Conservation (phyloP, 2,329 filamentous ascomycete genomes). For the Xylaria hypoxylon region DNA sequence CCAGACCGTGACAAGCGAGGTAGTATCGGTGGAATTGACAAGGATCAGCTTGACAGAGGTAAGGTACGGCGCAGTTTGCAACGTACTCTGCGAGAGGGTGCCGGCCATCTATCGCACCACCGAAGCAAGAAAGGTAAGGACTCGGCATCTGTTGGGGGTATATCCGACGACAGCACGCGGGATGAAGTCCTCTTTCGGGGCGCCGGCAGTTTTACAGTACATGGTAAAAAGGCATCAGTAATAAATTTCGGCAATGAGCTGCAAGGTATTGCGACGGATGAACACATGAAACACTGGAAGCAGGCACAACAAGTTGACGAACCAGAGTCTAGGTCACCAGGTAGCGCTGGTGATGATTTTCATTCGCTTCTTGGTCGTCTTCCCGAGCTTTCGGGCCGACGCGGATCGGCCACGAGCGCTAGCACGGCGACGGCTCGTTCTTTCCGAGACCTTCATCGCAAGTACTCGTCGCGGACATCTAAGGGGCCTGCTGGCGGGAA, state of each 20-base stretch:
- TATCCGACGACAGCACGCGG: constrained; percentile 63
- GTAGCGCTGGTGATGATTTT: constrained; percentile 62
- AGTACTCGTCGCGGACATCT: constrained; percentile 65
- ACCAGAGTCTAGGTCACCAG: constrained; percentile 51
- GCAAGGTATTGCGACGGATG: constrained; percentile 79
- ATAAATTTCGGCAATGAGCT: constrained; percentile 97
- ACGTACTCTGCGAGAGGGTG: constrained; percentile 86
- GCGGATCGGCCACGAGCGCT: constrained; percentile 71
- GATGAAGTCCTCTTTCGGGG: constrained; percentile 80
- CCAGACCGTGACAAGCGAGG: constrained; percentile 54
- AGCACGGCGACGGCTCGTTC: constrained; percentile 76
- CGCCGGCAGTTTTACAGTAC: constrained; percentile 91
- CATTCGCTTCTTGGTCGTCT: constrained; percentile 62
- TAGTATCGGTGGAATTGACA: constrained; percentile 52
- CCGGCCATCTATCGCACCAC: constrained; percentile 72
- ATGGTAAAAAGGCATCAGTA: constrained; percentile 97
- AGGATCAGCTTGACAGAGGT: constrained; percentile 67
- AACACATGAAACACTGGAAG: constrained; percentile 75
- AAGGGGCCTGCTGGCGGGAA: constrained; percentile 57
- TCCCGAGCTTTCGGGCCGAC: constrained; percentile 61
- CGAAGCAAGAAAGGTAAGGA: constrained; percentile 83
- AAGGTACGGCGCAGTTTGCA: constrained; percentile 89
- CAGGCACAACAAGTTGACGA: constrained; percentile 58
- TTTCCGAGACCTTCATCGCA: constrained; percentile 71
- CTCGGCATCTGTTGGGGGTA: constrained; percentile 68